A percentile compares a stretch with the other conserved stretches of the same genome.
These are phyloP conservation scores for Ceratocystis diversiconidia DNA, from an alignment of 2,329 filamentous ascomycete genomes.

Conservation along the genomic window DNA sequence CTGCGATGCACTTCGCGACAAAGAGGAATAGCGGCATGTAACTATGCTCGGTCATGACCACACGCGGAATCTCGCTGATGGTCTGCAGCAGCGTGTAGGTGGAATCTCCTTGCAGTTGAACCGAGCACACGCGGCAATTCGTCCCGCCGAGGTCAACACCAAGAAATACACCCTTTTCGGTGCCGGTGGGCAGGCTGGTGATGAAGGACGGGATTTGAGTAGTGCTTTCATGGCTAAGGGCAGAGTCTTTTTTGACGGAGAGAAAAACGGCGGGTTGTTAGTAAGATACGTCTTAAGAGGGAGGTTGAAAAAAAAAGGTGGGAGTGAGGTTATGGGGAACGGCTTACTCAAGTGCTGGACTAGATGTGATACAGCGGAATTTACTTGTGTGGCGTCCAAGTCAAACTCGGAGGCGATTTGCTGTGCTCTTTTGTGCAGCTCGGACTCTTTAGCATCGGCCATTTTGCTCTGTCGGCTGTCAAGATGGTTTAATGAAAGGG, in stretches of 20 bases:
- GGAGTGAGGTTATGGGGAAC: background rate
- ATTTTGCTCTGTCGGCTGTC: background rate
- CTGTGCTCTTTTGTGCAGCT: background rate
- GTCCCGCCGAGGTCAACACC: conserved; percentile 27
- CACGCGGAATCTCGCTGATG: conserved; percentile 25
- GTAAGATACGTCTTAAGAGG: background rate
- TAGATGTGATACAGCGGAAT: conserved; percentile 6
- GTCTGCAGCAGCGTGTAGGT: conserved; percentile 57
- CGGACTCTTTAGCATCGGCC: background rate
- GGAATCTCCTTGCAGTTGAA: conserved; percentile 37
- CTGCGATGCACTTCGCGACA: conserved; percentile 56
- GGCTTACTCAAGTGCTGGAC: conserved; percentile 11
- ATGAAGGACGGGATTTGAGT: conserved; percentile 71
- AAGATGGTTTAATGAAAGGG: background rate
- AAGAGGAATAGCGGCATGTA: conserved; percentile 55
- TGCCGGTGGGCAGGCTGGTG: conserved; percentile 61
- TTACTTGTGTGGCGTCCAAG: background rate
- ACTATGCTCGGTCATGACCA: conserved; percentile 20
- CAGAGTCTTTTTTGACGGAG: conserved; percentile 23
- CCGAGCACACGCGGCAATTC: conserved; percentile 25
- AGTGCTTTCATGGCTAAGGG: conserved; percentile 42
- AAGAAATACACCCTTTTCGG: conserved; percentile 45
- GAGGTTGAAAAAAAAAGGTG: background rate
- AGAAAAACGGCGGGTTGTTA: background rate
- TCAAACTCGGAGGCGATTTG: conserved; percentile 7